Evolutionary conservation across 1,139 yeast species (phyloP).

Genomic region (Chernovozyma sophiae-reginae): DNA sequence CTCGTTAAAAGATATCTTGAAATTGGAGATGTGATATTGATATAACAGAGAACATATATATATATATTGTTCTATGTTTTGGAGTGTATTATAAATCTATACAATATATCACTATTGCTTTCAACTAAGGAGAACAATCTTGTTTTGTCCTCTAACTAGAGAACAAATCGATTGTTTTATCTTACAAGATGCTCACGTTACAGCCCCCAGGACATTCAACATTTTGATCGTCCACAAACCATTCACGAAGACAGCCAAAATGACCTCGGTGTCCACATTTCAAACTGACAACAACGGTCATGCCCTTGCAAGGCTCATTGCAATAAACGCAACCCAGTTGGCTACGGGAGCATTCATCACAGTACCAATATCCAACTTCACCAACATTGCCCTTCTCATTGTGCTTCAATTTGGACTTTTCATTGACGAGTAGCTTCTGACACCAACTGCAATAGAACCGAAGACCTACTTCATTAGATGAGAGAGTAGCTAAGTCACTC

Average conservation of each 20-base stretch:
- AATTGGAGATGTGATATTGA: slow-evolving; percentile 41
- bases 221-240: slow-evolving; percentile 69
- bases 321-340: slow-evolving; percentile 79
- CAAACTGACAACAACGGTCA: slow-evolving; percentile 58
- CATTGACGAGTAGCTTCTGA: slow-evolving; percentile 60
- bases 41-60: too few species aligned
- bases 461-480: slow-evolving; percentile 52
- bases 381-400: slow-evolving; percentile 16
- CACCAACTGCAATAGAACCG: slow-evolving; percentile 71
- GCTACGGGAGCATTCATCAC: slow-evolving; percentile 61
- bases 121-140: too few species aligned
- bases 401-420: slow-evolving; percentile 42
- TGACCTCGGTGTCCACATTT: slow-evolving; percentile 91
- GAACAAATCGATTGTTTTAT: too few species aligned
- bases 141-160: too few species aligned
- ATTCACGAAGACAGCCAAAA: slow-evolving; percentile 68
- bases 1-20: slow-evolving; percentile 40
- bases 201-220: slow-evolving; percentile 84
- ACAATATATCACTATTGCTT: too few species aligned
- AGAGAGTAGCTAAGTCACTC: slow-evolving; percentile 40
- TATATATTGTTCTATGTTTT: too few species aligned
- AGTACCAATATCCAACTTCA: slow-evolving; percentile 75
- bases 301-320: slow-evolving; percentile 71
- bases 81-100: too few species aligned
- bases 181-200: slow-evolving; percentile 8